Base-by-base conservation (phyloP, 352 stramenopile genomes). In the Sclerospora graminicola region DNA sequence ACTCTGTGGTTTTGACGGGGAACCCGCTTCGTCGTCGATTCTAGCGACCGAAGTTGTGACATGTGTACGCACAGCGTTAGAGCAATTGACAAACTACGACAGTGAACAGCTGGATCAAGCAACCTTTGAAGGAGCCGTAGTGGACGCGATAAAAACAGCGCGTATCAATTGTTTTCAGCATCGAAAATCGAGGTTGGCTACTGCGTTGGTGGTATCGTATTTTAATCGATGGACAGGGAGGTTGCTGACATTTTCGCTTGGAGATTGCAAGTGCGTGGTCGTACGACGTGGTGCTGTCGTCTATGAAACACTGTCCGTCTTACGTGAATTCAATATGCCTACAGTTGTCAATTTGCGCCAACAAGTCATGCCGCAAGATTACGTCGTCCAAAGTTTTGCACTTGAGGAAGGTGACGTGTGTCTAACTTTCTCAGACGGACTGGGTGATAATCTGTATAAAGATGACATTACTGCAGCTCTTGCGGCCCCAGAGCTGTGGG, bases 401-500 rank as follows among this genome's bases (percentile, higher is more conserved):
- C 41, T 90, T 3, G 60, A 66, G 29, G 38, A 70, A 8, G 51
- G 58, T 2, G 78, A 88, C 45, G 38, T 84, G 8, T 77, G 72
- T 54, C 48, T 90, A 10, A 84, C 72, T 1, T 88, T 90, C 44
- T 84, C 72, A 9, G 79, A 90, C 32, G 79, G 79, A 30, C 34
- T 90, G 28, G 72, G 66, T 44, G 79, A 90, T 44, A 90, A 90
- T 40, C 28, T 90, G 19, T 90, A 85, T 60, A 84, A 84, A 41
- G 69, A 85, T 29, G 75, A 90, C 35, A 65, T 90, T 24, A 41
- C 68, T 8, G 45, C 39, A 2, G 57, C 44, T 16, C 36, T 66
- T 0, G 40, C 28, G 10, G 35, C 45, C 0, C 50, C 44, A 8
- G 60, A 66, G 42, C 18, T 57, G 5, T 66, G 48, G 46, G 43